Conservation (phyloP, 2,329 filamentous ascomycete genomes). For the Pseudogymnoascus sp. region DNA sequence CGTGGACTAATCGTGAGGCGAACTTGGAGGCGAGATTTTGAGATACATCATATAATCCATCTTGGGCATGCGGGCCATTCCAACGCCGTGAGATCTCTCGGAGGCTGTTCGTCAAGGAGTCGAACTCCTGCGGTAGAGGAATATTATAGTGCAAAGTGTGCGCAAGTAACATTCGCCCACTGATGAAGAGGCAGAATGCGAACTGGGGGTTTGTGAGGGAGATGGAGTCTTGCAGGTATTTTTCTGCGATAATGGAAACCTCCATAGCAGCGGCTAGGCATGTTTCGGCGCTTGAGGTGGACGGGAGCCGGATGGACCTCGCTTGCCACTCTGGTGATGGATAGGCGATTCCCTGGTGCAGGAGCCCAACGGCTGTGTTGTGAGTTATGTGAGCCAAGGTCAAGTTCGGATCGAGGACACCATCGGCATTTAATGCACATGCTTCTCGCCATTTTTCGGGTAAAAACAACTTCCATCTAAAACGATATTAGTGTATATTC, state of each 20-base stretch:
- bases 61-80: constrained; percentile 25
- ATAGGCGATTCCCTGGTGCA: constrained; percentile 28
- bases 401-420: constrained; percentile 27
- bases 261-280: constrained; percentile 24
- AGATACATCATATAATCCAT: background rate
- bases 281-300: constrained; percentile 22
- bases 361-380: constrained; percentile 25
- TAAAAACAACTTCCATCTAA: constrained; percentile 28
- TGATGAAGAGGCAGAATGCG: constrained; percentile 26
- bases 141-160: constrained; percentile 31
- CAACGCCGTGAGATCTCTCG: constrained; percentile 34
- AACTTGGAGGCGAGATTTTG: constrained; percentile 33
- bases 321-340: constrained; percentile 27
- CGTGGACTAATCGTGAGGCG: constrained; percentile 26
- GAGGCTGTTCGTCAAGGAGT: constrained; percentile 30
- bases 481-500: background rate
- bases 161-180: constrained; percentile 29
- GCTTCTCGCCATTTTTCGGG: constrained; percentile 29
- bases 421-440: constrained; percentile 32
- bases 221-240: constrained; percentile 23
- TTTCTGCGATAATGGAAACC: constrained; percentile 23
- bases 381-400: constrained; percentile 28
- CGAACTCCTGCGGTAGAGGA: constrained; percentile 27
- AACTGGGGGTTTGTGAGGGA: constrained; percentile 31
- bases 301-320: constrained; percentile 21